Evolutionary conservation across 2,329 filamentous ascomycete genomes (phyloP).

Genomic region (Trichoderma sp.): DNA sequence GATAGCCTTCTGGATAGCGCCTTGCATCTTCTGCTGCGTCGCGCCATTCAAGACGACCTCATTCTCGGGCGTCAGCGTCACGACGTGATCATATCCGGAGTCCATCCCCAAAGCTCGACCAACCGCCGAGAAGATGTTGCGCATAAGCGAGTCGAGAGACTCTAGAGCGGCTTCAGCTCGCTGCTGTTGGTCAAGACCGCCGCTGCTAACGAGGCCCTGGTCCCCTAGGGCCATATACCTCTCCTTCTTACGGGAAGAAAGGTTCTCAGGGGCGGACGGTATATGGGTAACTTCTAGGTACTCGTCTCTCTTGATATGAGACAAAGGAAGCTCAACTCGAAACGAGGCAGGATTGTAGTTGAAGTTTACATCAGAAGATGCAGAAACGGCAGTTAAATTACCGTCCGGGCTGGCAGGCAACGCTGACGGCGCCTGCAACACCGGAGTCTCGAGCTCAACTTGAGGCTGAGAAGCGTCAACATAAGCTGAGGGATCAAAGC

Average conservation of each 20-base stretch:
- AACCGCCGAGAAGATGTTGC: constrained; percentile 74
- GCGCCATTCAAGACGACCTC: constrained; percentile 64
- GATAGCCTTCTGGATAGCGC: constrained; percentile 70
- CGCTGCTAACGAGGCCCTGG: constrained; percentile 55
- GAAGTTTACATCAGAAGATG: constrained; percentile 13
- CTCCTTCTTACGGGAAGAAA: constrained; percentile 56
- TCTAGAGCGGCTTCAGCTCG: constrained; percentile 73
- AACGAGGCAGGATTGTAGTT: constrained; percentile 33
- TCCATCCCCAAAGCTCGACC: constrained; percentile 61
- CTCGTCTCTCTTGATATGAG: constrained; percentile 51
- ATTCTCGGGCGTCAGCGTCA: constrained; percentile 55
- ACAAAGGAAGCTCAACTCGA: constrained; percentile 47
- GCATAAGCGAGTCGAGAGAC: constrained; percentile 66
- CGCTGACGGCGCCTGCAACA: constrained; percentile 21
- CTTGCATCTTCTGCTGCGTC: constrained; percentile 70
- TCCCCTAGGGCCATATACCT: constrained; percentile 49
- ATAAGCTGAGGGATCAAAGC: constrained; percentile 40
- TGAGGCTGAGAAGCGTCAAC: constrained; percentile 32
- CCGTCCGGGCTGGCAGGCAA: not conserved
- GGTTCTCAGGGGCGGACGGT: constrained; percentile 45
- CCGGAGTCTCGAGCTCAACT: constrained; percentile 19
- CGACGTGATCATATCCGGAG: constrained; percentile 54
- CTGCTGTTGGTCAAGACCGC: constrained; percentile 73
- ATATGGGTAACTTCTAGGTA: constrained; percentile 49
- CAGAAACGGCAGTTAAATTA: constrained; percentile 21